A percentile compares a stretch with the other conserved stretches of the same genome.
These are phyloP conservation scores for Oryza longistaminata DNA, from an alignment of 176 grass and related monocot species.

Conservation along the genomic window DNA sequence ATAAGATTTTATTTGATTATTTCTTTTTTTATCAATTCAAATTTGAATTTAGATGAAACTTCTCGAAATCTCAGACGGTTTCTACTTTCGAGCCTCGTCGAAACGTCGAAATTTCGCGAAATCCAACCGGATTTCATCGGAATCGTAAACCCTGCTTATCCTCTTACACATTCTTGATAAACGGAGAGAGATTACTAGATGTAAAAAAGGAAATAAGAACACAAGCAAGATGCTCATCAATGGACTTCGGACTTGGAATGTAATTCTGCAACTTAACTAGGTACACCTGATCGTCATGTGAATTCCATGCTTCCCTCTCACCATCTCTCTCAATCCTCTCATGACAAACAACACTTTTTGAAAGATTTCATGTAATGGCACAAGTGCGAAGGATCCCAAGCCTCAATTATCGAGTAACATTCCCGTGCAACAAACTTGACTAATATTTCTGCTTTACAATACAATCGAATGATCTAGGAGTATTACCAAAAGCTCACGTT, in stretches of 20 bases:
- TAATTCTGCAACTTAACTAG: too few species aligned
- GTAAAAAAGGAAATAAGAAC: not conserved
- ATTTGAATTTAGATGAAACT: too few species aligned
- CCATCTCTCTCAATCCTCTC: not conserved
- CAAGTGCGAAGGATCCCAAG: not conserved
- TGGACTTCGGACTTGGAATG: not conserved
- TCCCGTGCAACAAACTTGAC: not conserved
- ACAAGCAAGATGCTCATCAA: not conserved
- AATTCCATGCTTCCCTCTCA: not conserved
- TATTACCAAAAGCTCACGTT: slow-evolving; percentile 10
- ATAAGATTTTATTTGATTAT: too few species aligned
- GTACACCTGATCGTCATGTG: not conserved
- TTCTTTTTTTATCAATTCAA: too few species aligned
- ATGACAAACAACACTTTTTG: not conserved
- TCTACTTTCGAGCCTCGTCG: too few species aligned
- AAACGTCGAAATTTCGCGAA: too few species aligned
- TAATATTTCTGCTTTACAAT: slow-evolving; percentile 31
- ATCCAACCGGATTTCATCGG: too few species aligned
- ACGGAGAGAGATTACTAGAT: not conserved
- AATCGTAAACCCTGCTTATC: too few species aligned
- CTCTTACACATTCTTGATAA: not conserved
- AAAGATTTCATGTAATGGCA: not conserved
- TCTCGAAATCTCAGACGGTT: too few species aligned
- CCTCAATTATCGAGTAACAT: not conserved
- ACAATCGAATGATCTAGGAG: slow-evolving; percentile 17